Base-by-base conservation (phyloP, 805 yeast species). In the Candida ovalis region DNA sequence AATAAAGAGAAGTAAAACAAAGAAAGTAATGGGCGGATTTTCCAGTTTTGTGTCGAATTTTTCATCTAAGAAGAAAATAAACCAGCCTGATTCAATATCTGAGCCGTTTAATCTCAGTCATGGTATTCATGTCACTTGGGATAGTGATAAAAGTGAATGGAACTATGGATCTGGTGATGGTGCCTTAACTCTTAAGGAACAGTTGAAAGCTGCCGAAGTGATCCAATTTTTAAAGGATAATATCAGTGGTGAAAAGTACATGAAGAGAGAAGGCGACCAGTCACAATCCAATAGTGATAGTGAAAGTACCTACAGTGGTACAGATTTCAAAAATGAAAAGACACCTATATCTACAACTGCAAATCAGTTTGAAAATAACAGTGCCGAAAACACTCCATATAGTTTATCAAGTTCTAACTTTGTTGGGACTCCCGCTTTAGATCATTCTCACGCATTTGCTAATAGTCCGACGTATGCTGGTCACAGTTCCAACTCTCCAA, bases 71-170 rank as follows among this genome's bases (percentile, higher is more conserved):
- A 35, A 35, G 38, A 35, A 23, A 23, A 21, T 30, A 22, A n/a
- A 30, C 12, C 41, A 24, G 15, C 17, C 18, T 5, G 41, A 23
- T 22, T 24, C 41, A 13, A 94, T 92, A 44, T 87, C 96, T n/a
- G 84, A 89, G 0, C 99, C 99, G 0, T 89, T 85, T 65, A 89
- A 88, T 60, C 86, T 94, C 17, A 84, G 88, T 61, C 96, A 91
- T 61, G 85, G 89, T 32, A 89, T 94, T 17, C 98, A 94, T 61
- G 98, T 94, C 17, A 23, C 28, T 24, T 39, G 28, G 27, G 41
- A 39, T 24, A 23, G 19, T 39, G 41, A 39, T 12, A 39, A 24
- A n/a, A 23, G 28, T n/a, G 30, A 39, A 23, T 39, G 41, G 41
- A 39, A 35, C 17, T 35, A 35, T 35, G 38, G 38, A 35, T n/a